Evolutionary conservation across 768 basidiomycete species (phyloP).

Genomic region (Sarcomyxa edulis): DNA sequence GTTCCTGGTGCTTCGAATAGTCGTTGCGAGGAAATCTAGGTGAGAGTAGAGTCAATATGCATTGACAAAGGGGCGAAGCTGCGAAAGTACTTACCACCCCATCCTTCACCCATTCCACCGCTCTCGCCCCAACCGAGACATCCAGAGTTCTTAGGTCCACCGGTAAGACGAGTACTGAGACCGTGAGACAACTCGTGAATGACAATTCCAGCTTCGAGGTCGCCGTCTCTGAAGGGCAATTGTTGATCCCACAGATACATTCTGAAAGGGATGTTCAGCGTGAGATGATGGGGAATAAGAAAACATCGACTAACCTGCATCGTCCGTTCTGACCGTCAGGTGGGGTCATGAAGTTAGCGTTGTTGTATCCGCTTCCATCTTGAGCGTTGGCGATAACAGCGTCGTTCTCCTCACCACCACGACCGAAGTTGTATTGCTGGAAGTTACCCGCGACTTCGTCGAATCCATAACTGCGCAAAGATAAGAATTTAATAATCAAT

Average conservation of each 20-base stretch:
- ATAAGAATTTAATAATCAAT: background rate
- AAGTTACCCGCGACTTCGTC: conserved; percentile 92
- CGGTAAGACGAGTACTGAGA: conserved; percentile 89
- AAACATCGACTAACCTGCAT: too few relatives aligned
- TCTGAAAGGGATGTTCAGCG: too few relatives aligned
- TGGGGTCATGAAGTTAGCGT: conserved; percentile 88
- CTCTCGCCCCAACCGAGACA: conserved; percentile 95
- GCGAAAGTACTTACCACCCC: conserved; percentile 56
- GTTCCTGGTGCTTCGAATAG: conserved; percentile 67
- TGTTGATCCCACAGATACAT: conserved; percentile 97
- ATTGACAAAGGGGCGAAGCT: background rate
- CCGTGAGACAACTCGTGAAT: conserved; percentile 90
- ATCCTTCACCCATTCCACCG: conserved; percentile 98
- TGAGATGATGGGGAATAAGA: too few relatives aligned
- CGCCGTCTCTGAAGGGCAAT: conserved; percentile 88
- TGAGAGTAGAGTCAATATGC: conserved; percentile 1
- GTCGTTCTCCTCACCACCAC: conserved; percentile 82
- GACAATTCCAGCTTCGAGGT: conserved; percentile 94
- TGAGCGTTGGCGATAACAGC: conserved; percentile 94
- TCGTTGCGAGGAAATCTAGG: conserved; percentile 80
- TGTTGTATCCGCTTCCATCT: conserved; percentile 91
- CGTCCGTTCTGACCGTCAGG: conserved; percentile 83
- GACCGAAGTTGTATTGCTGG: conserved; percentile 95
- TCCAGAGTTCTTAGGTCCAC: conserved; percentile 88
- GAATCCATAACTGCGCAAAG: conserved; percentile 73